phyloP scores from a whole-genome alignment of 2,329 filamentous ascomycete species.

The Fusarium clavum region DNA sequence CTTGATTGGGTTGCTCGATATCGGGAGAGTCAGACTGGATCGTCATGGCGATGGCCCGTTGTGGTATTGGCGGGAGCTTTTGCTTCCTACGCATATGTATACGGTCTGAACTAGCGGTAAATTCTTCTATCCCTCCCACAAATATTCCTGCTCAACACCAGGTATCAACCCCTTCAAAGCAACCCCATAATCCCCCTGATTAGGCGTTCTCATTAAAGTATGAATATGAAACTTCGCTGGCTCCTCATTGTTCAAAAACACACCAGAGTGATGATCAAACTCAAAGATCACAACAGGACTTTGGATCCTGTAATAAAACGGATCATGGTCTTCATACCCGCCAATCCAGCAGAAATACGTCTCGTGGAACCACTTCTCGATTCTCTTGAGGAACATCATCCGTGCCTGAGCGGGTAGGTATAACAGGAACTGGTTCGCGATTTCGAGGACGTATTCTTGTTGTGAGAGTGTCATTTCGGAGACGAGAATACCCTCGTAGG shows the following conservation, averaged over 20 bases:
- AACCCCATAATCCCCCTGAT: constrained; percentile 80
- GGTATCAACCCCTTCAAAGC: constrained; percentile 57
- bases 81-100: not conserved
- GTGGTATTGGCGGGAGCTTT: not conserved
- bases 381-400: constrained; percentile 64
- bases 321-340: constrained; percentile 71
- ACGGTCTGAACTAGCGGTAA: accelerated
- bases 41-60: accelerated
- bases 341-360: constrained; percentile 87
- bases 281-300: constrained; percentile 80
- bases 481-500: constrained; percentile 75
- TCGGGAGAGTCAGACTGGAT: not conserved
- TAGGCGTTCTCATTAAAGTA: constrained; percentile 77
- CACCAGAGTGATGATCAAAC: constrained; percentile 84
- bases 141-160: constrained; percentile 43
- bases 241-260: constrained; percentile 78
- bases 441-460: constrained; percentile 46
- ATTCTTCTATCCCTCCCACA: constrained; percentile 40
- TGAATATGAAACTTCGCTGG: constrained; percentile 85
- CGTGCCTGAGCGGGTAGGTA: constrained; percentile 72
- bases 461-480: constrained; percentile 60
- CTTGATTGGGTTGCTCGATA: not conserved
- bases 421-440: constrained; percentile 69
- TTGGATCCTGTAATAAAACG: constrained; percentile 84
- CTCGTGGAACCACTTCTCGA: constrained; percentile 69